Conservation (phyloP, 345 rosid genomes). For the Dipteronia dyeriana region DNA sequence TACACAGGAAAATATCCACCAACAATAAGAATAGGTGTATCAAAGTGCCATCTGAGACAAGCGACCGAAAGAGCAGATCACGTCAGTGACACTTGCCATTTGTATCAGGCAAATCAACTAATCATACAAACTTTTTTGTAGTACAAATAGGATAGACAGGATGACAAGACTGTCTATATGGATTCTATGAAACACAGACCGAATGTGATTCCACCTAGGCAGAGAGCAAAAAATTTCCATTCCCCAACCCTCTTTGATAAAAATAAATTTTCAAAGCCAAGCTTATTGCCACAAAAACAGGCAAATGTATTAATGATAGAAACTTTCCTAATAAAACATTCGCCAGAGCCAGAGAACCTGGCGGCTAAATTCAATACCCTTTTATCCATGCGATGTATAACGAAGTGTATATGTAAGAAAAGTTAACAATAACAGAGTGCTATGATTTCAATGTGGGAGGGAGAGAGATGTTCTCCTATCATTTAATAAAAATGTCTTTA, state of each 20-base stretch:
- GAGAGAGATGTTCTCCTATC: neutral
- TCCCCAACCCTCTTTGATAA: neutral
- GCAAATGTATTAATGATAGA: neutral
- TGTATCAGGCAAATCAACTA: no score
- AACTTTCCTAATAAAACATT: neutral
- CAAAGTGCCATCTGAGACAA: no score
- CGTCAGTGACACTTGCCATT: no score
- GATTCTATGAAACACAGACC: neutral
- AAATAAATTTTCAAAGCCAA: neutral
- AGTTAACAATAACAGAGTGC: neutral
- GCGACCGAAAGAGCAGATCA: no score
- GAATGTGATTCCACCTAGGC: neutral
- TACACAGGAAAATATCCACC: neutral
- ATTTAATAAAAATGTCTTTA: neutral
- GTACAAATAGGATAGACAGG: no score
- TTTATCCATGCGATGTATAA: neutral
- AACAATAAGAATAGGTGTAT: neutral
- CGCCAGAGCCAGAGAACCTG: neutral
- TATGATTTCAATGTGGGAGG: neutral
- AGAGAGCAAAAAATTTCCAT: neutral
- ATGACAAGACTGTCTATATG: neutral
- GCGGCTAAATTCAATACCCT: neutral
- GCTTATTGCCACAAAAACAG: neutral
- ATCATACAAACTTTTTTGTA: no score
- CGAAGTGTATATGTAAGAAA: neutral